These are phyloP conservation scores for Cercophora scortea DNA, from an alignment of 495 filamentous ascomycete genomes.

Conservation along the genomic window DNA sequence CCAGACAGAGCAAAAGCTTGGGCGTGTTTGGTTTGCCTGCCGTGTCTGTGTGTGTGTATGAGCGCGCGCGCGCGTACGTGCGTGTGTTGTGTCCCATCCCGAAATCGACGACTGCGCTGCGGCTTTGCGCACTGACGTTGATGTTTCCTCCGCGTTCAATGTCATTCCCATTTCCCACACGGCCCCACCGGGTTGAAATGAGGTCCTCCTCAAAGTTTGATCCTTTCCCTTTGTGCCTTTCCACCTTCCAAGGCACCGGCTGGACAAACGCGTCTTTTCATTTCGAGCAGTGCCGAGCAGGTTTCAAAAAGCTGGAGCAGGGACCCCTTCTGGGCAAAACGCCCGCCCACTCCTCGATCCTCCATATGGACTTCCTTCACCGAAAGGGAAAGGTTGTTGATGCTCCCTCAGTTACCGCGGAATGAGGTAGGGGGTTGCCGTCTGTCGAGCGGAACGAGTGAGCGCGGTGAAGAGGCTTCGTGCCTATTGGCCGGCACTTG, in stretches of 20 bases:
- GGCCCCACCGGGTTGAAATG: neutral
- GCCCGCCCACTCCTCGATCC: neutral
- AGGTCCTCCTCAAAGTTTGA: neutral
- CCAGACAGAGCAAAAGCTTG: neutral
- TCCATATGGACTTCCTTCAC: neutral
- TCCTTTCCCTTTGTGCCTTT: neutral
- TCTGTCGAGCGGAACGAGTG: neutral
- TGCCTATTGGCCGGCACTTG: neutral
- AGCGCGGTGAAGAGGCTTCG: neutral
- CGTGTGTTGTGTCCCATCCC: neutral
- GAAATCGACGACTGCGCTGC: neutral
- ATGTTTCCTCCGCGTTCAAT: neutral
- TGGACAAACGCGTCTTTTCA: neutral
- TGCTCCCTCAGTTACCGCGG: neutral
- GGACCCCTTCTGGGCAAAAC: neutral
- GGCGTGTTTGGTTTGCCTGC: neutral
- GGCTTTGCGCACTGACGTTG: conserved; percentile 2
- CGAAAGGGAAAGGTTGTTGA: neutral
- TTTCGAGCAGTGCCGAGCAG: neutral
- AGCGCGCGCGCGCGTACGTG: no score
- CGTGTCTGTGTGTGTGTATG: neutral
- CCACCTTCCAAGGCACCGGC: neutral
- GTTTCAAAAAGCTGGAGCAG: neutral
- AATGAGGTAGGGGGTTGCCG: neutral
- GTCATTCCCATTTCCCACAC: neutral